Evolutionary conservation across 169 alveolate genomes (phyloP), one percentile per base, ranked within the genome.

Genomic region (Plasmodium relictum): DNA sequence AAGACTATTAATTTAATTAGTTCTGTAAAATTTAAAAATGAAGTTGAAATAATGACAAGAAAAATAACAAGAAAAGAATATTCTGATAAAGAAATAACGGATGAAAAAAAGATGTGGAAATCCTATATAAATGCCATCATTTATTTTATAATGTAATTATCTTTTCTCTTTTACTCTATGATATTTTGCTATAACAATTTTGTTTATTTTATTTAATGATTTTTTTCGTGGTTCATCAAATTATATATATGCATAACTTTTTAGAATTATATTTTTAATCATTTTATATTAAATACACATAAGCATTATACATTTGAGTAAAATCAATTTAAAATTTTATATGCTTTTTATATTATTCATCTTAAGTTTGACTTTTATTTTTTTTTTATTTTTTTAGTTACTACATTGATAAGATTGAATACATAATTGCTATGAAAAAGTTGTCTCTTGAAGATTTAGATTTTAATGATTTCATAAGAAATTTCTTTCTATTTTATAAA

Each of bases 401-500:
- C 48, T 83, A 68, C 63, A 58, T 83, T 20, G 91, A 83, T 39
- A 83, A 68, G 91, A 39, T 83, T 37, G 91, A 83, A 56, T 83
- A 68, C 52, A 66, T 65, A 3, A 42, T 83, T 8, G 72, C 74
- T 4, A 83, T 83, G 73, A 83, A 68, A 61, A 83, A 41, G 85
- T 26, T 71, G 0, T 24, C 50, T 18, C 44, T 83, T 54, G 91
- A 83, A 16, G 80, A 68, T 18, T 10, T 45, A 6, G 80, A 66
- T 59, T 52, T 83, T 54, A 83, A 61, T 24, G 63, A 68, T 41
- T 68, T 83, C 14, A 48, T 70, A 59, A 68, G 68, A 9, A 83
- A 83, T 42, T 31, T 83, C 7, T 83, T 83, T 68, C 39, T 83
- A 61, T 83, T 83, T 62, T 83, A 54, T 62, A 83, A 83, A 69